Percentiles rank a stretch among this genome's conserved stretches.
phyloP scores from a whole-genome alignment of 192 early-diverging fungal genomes.

The Entomortierella beljakovae region DNA sequence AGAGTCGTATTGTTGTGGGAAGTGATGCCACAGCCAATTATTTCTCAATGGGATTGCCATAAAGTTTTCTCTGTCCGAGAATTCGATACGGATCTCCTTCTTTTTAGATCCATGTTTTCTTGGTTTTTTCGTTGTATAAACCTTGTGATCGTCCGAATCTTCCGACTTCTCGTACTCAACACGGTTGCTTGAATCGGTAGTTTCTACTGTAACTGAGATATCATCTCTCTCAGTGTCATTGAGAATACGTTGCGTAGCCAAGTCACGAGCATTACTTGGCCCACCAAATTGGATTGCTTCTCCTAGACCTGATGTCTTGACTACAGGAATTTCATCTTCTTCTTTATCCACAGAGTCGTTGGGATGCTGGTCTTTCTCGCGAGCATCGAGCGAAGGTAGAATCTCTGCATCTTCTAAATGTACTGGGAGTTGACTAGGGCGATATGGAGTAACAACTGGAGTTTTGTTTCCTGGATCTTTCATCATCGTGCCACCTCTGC shows the following conservation, averaged over 20 bases:
- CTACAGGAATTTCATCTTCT: neutral
- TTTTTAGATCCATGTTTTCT: conserved; percentile 42
- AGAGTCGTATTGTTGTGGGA: conserved; percentile 58
- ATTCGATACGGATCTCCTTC: conserved; percentile 55
- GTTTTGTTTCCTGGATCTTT: neutral
- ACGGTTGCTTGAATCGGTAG: neutral
- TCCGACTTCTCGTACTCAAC: neutral
- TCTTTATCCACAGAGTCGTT: neutral
- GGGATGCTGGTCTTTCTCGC: neutral
- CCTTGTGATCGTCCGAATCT: conserved; percentile 9
- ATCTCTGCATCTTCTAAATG: conserved; percentile 18
- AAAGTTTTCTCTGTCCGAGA: conserved; percentile 46
- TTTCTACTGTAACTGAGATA: neutral
- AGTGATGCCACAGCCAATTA: conserved; percentile 60
- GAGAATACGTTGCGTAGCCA: conserved; percentile 22
- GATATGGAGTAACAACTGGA: conserved; percentile 39
- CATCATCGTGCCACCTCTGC: conserved; percentile 3
- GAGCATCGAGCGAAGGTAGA: conserved; percentile 5
- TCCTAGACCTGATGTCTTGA: neutral
- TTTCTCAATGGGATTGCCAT: conserved; percentile 43
- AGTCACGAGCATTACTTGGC: conserved; percentile 16
- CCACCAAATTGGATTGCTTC: conserved; percentile 26
- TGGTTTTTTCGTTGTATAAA: conserved; percentile 35
- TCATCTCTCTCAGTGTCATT: conserved; percentile 8
- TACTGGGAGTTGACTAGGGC: conserved; percentile 31